Percentiles rank a stretch among this genome's conserved stretches.
These are phyloP conservation scores for Pleurotus giganteus DNA, from an alignment of 768 basidiomycete species.

Conservation along the genomic window DNA sequence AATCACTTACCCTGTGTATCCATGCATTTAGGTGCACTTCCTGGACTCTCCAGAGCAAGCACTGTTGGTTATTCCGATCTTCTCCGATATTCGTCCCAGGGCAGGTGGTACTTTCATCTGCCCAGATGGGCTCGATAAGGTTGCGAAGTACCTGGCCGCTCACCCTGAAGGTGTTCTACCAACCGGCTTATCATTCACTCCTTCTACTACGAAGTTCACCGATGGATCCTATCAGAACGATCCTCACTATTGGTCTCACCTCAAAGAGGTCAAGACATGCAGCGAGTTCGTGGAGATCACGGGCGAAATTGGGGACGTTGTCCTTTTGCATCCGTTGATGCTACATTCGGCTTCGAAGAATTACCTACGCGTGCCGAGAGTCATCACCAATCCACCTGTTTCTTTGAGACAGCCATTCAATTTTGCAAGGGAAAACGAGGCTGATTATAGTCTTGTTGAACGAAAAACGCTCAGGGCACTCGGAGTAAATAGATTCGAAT, in stretches of 20 bases:
- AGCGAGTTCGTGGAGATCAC: constrained; percentile 52
- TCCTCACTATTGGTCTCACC: constrained; percentile 44
- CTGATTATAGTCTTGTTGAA: constrained; percentile 58
- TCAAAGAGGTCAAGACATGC: constrained; percentile 40
- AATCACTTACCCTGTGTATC: not conserved
- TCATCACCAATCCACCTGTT: constrained; percentile 69
- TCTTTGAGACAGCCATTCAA: constrained; percentile 53
- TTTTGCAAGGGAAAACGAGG: constrained; percentile 40
- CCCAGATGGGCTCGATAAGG: constrained; percentile 50
- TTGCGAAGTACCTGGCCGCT: constrained; percentile 47
- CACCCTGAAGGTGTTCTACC: constrained; percentile 54
- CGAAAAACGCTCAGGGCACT: constrained; percentile 55
- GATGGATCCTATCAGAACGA: constrained; percentile 29
- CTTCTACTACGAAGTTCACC: constrained; percentile 36
- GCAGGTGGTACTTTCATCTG: constrained; percentile 63
- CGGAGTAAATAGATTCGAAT: constrained; percentile 44
- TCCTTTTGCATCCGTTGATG: constrained; percentile 64
- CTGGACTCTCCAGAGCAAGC: constrained; percentile 68
- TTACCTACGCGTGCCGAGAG: constrained; percentile 48
- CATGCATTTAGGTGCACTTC: constrained; percentile 43
- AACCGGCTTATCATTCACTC: constrained; percentile 42
- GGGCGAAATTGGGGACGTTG: constrained; percentile 61
- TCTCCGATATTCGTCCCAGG: constrained; percentile 49
- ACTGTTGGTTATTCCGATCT: constrained; percentile 60
- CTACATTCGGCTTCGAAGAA: constrained; percentile 64